Evolutionary conservation across 192 early-diverging fungal genomes (phyloP).

Genomic region (Rhizophlyctis rosea): DNA sequence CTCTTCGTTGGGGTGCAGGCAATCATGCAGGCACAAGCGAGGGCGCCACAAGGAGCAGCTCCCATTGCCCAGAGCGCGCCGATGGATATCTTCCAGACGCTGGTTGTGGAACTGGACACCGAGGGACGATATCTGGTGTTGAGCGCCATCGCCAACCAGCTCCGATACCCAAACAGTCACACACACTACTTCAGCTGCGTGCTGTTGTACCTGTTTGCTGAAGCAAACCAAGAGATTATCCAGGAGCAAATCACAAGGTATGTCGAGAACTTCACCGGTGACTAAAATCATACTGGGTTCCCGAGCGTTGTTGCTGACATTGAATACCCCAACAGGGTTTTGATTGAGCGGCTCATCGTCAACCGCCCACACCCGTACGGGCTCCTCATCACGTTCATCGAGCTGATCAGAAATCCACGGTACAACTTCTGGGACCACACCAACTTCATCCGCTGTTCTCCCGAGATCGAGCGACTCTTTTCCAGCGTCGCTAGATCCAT

Average conservation of each 20-base stretch:
- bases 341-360: constrained; percentile 92
- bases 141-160: constrained; percentile 91
- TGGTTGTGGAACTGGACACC: constrained; percentile 71
- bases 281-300: not conserved
- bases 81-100: constrained; percentile 79
- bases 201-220: constrained; percentile 82
- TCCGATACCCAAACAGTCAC: constrained; percentile 96
- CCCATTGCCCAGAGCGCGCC: constrained; percentile 62
- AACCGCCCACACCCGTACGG: constrained; percentile 98
- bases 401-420: constrained; percentile 88
- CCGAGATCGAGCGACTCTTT: constrained; percentile 82
- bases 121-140: constrained; percentile 88
- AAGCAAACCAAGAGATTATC: constrained; percentile 71
- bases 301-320: not conserved
- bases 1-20: constrained; percentile 81
- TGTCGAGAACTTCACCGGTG: not conserved
- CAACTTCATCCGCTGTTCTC: constrained; percentile 60
- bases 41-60: constrained; percentile 34
- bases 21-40: constrained; percentile 51
- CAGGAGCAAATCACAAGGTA: constrained; percentile 93
- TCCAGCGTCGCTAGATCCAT: constrained; percentile 61
- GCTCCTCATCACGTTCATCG: constrained; percentile 94
- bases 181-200: constrained; percentile 92
- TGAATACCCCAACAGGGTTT: constrained; percentile 54
- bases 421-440: constrained; percentile 75